phyloP scores from a whole-genome alignment of 768 basidiomycete genomes.

The Rhodotorula diobovata region DNA sequence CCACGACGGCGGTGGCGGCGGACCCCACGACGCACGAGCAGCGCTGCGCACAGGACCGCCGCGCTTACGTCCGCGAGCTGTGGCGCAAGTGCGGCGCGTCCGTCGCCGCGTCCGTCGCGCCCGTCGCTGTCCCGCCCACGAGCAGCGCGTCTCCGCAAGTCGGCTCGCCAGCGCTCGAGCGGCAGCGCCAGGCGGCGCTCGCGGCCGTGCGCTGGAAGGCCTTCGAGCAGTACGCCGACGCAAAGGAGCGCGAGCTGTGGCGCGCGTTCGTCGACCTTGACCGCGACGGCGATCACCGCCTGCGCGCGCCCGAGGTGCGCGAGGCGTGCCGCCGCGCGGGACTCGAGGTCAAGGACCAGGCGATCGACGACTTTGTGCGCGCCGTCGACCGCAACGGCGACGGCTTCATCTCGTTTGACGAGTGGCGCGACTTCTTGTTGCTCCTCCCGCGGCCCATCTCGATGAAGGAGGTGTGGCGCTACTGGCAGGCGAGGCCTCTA shows the following conservation, averaged over 20 bases:
- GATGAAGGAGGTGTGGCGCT: conserved; percentile 39
- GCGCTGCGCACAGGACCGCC: conserved; percentile 60
- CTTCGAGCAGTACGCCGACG: conserved; percentile 32
- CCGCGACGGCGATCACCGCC: conserved; percentile 43
- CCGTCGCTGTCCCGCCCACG: neutral
- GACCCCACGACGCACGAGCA: conserved; percentile 45
- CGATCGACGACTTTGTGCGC: conserved; percentile 37
- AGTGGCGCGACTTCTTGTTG: conserved; percentile 42
- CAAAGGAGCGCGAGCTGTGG: conserved; percentile 35
- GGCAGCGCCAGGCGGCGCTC: conserved; percentile 1
- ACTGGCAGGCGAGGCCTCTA: conserved; percentile 28
- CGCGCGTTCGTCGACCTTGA: conserved; percentile 27
- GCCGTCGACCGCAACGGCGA: conserved; percentile 31
- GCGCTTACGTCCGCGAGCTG: conserved; percentile 73
- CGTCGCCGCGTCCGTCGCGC: neutral
- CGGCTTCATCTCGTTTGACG: conserved; percentile 39
- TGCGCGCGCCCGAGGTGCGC: conserved; percentile 47
- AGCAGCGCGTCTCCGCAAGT: neutral
- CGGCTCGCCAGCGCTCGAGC: neutral
- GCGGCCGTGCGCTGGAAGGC: conserved; percentile 9
- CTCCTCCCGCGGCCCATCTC: conserved; percentile 39
- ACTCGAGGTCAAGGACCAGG: conserved; percentile 24
- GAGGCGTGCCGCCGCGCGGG: conserved; percentile 45
- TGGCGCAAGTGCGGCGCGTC: conserved; percentile 48
- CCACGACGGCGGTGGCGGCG: too few species aligned